These are phyloP conservation scores for Capniomyces stellatus DNA, from an alignment of 371 early-diverging fungal species.

Conservation along the genomic window DNA sequence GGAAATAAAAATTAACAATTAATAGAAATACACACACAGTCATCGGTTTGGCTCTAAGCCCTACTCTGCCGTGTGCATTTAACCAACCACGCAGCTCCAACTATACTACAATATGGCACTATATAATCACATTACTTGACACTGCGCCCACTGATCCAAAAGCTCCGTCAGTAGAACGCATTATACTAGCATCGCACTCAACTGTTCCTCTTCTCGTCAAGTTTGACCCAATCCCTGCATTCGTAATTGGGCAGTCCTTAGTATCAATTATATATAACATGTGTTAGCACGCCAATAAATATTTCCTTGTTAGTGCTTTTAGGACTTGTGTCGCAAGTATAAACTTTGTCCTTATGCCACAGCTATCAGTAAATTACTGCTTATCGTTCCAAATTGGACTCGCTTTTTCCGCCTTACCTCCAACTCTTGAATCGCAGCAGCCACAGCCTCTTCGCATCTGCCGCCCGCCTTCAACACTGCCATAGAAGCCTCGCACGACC, in stretches of 20 bases:
- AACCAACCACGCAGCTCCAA: no score
- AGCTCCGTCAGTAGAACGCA: constrained; percentile 38
- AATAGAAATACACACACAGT: no score
- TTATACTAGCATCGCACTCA: constrained; percentile 77
- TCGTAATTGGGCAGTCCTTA: constrained; percentile 22
- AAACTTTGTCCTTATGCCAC: neutral
- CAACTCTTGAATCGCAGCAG: neutral
- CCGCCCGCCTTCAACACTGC: neutral
- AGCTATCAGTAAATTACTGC: neutral
- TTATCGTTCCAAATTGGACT: neutral
- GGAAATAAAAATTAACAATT: no score
- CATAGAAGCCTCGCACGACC: neutral
- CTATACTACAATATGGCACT: no score
- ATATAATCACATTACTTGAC: constrained; percentile 26
- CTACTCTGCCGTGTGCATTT: no score
- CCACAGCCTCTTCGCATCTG: neutral
- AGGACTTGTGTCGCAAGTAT: neutral
- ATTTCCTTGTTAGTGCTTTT: neutral
- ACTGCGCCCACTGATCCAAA: constrained; percentile 69
- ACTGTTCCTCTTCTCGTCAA: constrained; percentile 51
- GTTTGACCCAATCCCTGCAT: constrained; percentile 57
- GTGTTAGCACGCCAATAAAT: neutral
- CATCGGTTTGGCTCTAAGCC: no score
- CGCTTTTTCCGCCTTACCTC: neutral
- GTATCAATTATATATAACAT: constrained; percentile 3